These are phyloP conservation scores for Trypanosoma cruzi DNA, from an alignment of 208 protist species.

Conservation along the genomic window DNA sequence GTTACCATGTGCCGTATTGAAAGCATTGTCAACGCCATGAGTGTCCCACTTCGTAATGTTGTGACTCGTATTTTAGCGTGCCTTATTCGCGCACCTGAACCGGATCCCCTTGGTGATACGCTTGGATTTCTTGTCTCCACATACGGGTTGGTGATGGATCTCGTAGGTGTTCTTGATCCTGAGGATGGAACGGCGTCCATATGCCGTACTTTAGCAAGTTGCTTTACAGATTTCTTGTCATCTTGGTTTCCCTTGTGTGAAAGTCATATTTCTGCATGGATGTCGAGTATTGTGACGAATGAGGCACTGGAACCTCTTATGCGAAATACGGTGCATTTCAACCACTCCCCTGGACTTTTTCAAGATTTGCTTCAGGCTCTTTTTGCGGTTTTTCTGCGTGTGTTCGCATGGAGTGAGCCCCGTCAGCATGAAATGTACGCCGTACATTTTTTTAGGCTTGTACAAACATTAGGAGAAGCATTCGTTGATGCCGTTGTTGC, in stretches of 20 bases:
- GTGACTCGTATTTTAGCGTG: slow-evolving; percentile 16
- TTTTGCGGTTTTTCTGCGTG: slow-evolving; percentile 7
- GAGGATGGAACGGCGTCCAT: background rate
- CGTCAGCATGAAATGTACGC: slow-evolving; percentile 8
- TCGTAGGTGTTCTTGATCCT: slow-evolving; percentile 1
- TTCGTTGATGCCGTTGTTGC: slow-evolving; percentile 16
- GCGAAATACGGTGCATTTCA: slow-evolving; percentile 5
- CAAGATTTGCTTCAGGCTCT: slow-evolving; percentile 12
- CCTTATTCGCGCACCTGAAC: slow-evolving; percentile 13
- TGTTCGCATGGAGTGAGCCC: slow-evolving; percentile 6
- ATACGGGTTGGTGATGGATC: slow-evolving; percentile 3
- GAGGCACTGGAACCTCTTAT: slow-evolving; percentile 11
- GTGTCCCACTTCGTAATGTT: slow-evolving; percentile 15
- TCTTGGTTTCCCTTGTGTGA: slow-evolving; percentile 23
- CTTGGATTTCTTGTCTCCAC: slow-evolving; percentile 16
- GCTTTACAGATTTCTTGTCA: slow-evolving; percentile 6
- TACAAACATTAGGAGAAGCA: slow-evolving; percentile 9
- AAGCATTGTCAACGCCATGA: background rate
- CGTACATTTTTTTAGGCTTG: slow-evolving; percentile 12
- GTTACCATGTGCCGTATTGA: slow-evolving; percentile 4
- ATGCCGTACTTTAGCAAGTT: slow-evolving; percentile 4
- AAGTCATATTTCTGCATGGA: slow-evolving; percentile 7
- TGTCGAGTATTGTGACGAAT: slow-evolving; percentile 9
- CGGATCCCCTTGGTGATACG: slow-evolving; percentile 19
- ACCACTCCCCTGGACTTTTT: slow-evolving; percentile 6